Percentiles rank a stretch among this genome's conserved stretches.
phyloP scores from a whole-genome alignment of 176 grass and related monocot genomes.

The Cocos nucifera region DNA sequence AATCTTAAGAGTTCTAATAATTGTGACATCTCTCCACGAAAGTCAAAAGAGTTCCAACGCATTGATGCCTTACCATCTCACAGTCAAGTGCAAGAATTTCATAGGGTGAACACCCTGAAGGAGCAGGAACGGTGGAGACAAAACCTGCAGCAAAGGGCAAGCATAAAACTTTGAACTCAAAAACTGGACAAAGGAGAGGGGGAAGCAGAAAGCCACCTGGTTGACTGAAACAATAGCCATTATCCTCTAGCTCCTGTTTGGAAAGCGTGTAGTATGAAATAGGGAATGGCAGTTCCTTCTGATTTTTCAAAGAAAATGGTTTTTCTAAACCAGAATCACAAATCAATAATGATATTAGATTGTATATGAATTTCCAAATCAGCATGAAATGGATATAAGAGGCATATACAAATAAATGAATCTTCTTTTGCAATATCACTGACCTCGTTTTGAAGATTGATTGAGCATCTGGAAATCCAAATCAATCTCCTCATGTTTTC shows the following conservation, averaged over 20 bases:
- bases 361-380: not conserved
- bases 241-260: conserved; percentile 64
- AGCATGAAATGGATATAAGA: not conserved
- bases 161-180: conserved; percentile 12
- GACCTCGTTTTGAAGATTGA: conserved; percentile 43
- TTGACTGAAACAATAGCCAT: conserved; percentile 59
- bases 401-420: too few relatives aligned
- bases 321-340: conserved; percentile 34
- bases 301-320: conserved; percentile 42
- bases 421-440: not conserved
- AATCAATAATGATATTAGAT: too few relatives aligned
- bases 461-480: conserved; percentile 12
- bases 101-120: conserved; percentile 40
- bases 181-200: conserved; percentile 1
- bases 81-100: conserved; percentile 92
- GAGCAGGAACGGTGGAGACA: conserved; percentile 61
- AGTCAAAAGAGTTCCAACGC: not conserved
- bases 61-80: conserved; percentile 63
- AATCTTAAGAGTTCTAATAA: too few relatives aligned
- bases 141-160: conserved; percentile 44
- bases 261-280: conserved; percentile 79
- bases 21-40: too few relatives aligned
- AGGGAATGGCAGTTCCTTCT: conserved; percentile 68
- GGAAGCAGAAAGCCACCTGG: conserved; percentile 33
- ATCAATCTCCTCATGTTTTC: conserved; percentile 44